Evolutionary conservation across 306 rosid species (phyloP).

Genomic region (Quercus dentata): DNA sequence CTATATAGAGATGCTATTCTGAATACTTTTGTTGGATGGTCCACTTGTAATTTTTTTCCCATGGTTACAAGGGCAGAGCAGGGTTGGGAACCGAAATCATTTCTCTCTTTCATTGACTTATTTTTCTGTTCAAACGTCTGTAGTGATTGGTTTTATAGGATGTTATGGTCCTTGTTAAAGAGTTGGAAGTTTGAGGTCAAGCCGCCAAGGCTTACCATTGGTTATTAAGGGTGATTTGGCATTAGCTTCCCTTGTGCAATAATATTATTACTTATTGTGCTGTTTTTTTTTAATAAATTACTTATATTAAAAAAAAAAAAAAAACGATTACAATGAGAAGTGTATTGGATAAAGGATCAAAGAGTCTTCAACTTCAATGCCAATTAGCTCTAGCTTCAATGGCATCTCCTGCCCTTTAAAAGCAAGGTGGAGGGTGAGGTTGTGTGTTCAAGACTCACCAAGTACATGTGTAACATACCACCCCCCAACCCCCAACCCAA

Average conservation of each 20-base stretch:
- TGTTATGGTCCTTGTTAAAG: neutral
- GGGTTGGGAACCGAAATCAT: neutral
- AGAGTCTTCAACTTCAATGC: too few species aligned
- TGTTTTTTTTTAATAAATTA: neutral
- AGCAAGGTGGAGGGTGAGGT: too few species aligned
- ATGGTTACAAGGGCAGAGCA: neutral
- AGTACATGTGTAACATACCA: too few species aligned
- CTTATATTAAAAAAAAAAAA: neutral
- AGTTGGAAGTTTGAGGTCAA: neutral
- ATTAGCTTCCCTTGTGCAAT: neutral
- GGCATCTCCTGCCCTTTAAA: too few species aligned
- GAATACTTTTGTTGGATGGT: neutral
- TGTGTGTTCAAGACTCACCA: too few species aligned
- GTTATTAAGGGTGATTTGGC: neutral
- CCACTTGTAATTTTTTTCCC: neutral
- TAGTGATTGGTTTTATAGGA: neutral
- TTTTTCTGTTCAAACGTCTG: neutral
- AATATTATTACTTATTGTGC: neutral
- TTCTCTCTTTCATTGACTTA: neutral
- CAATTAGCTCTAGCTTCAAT: too few species aligned
- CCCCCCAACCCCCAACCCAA: rapidly evolving
- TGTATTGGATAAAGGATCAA: too few species aligned
- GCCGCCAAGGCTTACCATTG: neutral
- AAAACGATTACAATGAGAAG: too few species aligned
- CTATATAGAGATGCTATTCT: neutral